Conservation (phyloP, 208 protist species). For the Kentomonas sorsogonicus region DNA sequence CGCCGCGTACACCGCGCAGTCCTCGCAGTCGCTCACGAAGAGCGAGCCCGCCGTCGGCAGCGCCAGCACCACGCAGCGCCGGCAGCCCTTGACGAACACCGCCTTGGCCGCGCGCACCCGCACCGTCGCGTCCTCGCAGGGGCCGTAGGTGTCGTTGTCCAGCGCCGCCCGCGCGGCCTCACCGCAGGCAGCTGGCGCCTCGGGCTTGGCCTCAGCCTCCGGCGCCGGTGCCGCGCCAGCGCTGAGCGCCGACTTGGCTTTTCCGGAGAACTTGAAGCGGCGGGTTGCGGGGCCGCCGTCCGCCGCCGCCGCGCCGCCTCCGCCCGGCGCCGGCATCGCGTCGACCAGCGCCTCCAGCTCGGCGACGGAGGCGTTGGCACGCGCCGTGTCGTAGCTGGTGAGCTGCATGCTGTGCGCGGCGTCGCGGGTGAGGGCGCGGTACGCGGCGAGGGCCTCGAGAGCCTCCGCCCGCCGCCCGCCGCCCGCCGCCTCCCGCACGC, state of each 20-base stretch:
- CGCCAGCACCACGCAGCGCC: constrained; percentile 37
- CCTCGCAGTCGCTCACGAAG: constrained; percentile 61
- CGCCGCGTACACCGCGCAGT: constrained; percentile 69
- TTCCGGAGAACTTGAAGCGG: constrained; percentile 71
- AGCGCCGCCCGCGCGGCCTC: neutral
- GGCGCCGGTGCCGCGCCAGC: constrained; percentile 11
- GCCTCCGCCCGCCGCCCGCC: constrained; percentile 25
- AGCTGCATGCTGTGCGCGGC: constrained; percentile 42
- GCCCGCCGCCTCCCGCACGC: constrained; percentile 21
- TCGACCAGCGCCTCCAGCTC: constrained; percentile 62
- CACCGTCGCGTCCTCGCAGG: neutral
- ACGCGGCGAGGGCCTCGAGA: constrained; percentile 33
- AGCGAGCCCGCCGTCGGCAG: constrained; percentile 70
- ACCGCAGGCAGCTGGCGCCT: neutral
- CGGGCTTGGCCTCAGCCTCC: neutral
- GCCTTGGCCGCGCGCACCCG: constrained; percentile 6
- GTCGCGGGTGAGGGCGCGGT: constrained; percentile 56
- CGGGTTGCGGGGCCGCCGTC: constrained; percentile 16
- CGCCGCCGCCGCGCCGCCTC: neutral
- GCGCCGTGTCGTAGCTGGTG: constrained; percentile 76
- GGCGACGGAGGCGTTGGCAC: constrained; percentile 52
- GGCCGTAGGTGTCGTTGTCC: neutral
- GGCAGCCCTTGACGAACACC: constrained; percentile 4
- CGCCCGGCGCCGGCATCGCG: constrained; percentile 9
- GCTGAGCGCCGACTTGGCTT: too few relatives aligned